A percentile compares a stretch with the other conserved stretches of the same genome.
These are phyloP conservation scores for Pseudopyrenochaeta lycopersici DNA, from an alignment of 2,329 filamentous ascomycete species.

Conservation along the genomic window DNA sequence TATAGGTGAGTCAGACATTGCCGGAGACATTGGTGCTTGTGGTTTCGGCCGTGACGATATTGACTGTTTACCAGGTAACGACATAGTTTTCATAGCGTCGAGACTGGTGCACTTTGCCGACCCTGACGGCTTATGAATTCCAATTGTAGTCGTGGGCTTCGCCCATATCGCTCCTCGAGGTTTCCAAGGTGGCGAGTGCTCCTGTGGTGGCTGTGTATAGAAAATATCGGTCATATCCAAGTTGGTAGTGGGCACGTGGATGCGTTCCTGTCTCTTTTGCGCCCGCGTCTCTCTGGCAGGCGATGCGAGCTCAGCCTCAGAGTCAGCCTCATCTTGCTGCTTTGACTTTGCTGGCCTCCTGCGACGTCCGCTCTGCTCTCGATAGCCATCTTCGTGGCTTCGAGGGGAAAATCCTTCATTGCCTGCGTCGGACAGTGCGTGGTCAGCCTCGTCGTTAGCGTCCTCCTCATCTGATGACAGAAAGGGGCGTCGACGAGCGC, in stretches of 20 bases:
- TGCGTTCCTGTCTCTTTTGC: constrained; percentile 52
- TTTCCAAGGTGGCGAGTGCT: constrained; percentile 53
- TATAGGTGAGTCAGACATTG: constrained; percentile 15
- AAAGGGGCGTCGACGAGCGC: constrained; percentile 29
- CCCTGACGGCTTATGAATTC: constrained; percentile 34
- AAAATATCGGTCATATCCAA: constrained; percentile 53
- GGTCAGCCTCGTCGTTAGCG: constrained; percentile 14
- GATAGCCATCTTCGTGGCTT: constrained; percentile 7
- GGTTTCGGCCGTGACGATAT: constrained; percentile 33
- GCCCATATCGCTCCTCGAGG: constrained; percentile 60
- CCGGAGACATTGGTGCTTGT: constrained; percentile 16
- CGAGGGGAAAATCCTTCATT: constrained; percentile 17
- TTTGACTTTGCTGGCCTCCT: constrained; percentile 21
- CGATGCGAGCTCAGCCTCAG: constrained; percentile 18
- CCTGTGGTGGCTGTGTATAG: constrained; percentile 55
- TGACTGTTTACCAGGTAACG: constrained; percentile 36
- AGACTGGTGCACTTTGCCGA: constrained; percentile 18
- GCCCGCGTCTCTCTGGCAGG: constrained; percentile 33
- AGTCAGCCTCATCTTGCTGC: constrained; percentile 15
- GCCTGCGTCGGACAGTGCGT: constrained; percentile 12
- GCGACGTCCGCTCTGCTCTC: constrained; percentile 16
- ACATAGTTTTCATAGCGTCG: constrained; percentile 33
- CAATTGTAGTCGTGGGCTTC: constrained; percentile 45
- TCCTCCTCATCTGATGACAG: constrained; percentile 38
- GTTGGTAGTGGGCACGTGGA: constrained; percentile 53